phyloP scores from a whole-genome alignment of 2,329 filamentous ascomycete species.

The Pseudopyrenochaeta lycopersici region DNA sequence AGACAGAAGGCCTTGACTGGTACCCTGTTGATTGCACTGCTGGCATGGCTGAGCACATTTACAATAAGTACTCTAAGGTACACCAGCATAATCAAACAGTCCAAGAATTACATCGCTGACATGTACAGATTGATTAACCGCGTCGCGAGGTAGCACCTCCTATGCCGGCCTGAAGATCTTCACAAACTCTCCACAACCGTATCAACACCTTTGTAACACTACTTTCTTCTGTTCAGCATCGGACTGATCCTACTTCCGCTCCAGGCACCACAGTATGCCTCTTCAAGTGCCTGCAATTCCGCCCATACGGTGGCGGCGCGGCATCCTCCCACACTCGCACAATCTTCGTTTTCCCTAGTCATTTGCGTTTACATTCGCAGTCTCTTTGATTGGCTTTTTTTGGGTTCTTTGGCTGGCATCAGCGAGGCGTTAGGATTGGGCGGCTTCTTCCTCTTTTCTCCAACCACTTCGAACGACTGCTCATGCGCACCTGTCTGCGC shows the following conservation, averaged over 20 bases:
- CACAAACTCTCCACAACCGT: neutral
- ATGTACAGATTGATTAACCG: conserved; percentile 35
- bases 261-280: neutral
- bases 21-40: conserved; percentile 80
- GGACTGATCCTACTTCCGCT: neutral
- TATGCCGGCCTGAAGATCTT: neutral
- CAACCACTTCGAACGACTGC: no score
- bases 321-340: neutral
- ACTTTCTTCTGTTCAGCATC: neutral
- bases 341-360: neutral
- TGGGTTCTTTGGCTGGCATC: conserved; percentile 1
- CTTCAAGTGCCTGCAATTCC: neutral
- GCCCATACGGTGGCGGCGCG: neutral
- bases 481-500: no score
- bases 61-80: conserved; percentile 70
- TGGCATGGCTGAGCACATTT: conserved; percentile 93
- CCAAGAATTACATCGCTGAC: conserved; percentile 8
- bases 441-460: neutral
- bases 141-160: conserved; percentile 38
- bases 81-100: neutral
- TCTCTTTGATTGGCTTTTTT: neutral
- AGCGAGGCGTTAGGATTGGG: neutral
- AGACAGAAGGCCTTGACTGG: conserved; percentile 76
- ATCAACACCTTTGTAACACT: conserved; percentile 1
- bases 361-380: neutral